Evolutionary conservation across 805 yeast genomes (phyloP), one percentile per base, ranked within the genome.

Genomic region (Scheffersomyces ergatensis): DNA sequence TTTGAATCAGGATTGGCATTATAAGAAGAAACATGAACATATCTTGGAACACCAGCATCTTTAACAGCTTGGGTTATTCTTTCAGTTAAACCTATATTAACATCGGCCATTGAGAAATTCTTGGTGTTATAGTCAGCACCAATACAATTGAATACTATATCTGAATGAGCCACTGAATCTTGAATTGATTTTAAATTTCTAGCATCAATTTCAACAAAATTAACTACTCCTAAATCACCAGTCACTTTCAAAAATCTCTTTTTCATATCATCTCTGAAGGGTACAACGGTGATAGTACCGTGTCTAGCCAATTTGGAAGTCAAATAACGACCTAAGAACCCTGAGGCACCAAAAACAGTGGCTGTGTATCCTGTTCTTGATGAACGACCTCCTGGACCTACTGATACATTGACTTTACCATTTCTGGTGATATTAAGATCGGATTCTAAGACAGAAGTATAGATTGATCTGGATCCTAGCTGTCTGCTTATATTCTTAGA

Each of bases 321-420:
- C 46, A 88, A 62, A 49, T 83, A 77, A 36, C 88, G 77, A 35
- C 96, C 96, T 44, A 88, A 66, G 60, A 83, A 82, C 2, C 95
- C 95, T 35, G 82, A 69, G 27, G 83, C 86, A 8, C 96, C 96
- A 57, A 88, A 88, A 2, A 88, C 93, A 1, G 96, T 85, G 17
- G 90, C 95, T 3, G 90, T 85, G 65, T 81, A 85, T 2, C 96
- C 96, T 7, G 92, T 82, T 69, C 95, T 77, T 21, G 95, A 85
- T 4, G 92, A 83, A 43, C 87, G 74, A 23, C 95, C 95, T 35
- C 95, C 93, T 37, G 77, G 66, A 45, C 96, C 96, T 26, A 73
- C 70, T n/a, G 85, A 62, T 33, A 84, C 60, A 50, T 80, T 74
- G 33, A 89, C 83, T 57, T 88, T 85, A 19, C 96, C 96, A 38